phyloP scores from a whole-genome alignment of 805 yeast species.

The Teunomyces aglyptinius region DNA sequence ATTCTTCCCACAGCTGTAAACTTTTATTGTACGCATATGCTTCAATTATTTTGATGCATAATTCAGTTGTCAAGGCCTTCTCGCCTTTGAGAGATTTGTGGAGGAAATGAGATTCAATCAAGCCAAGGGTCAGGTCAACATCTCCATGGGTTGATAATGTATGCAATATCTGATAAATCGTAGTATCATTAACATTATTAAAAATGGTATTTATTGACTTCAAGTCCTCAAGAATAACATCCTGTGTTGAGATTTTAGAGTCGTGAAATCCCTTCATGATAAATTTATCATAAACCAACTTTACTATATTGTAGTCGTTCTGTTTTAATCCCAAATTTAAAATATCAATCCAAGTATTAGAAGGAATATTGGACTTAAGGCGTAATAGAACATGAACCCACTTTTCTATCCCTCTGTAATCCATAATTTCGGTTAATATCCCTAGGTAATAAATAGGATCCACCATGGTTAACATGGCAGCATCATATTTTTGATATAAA shows the following conservation, averaged over 20 bases:
- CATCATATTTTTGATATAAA: neutral
- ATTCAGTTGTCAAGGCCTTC: slow-evolving; percentile 30
- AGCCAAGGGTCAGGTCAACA: slow-evolving; percentile 28
- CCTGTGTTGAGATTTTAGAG: slow-evolving; percentile 20
- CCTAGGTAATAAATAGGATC: neutral
- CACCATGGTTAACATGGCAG: neutral
- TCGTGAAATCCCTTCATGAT: slow-evolving; percentile 29
- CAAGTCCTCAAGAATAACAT: slow-evolving; percentile 18
- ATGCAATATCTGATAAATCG: slow-evolving; percentile 27
- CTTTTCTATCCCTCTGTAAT: slow-evolving; percentile 20
- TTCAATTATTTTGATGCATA: slow-evolving; percentile 31
- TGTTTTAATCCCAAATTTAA: slow-evolving; percentile 22
- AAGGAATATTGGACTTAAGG: slow-evolving; percentile 3
- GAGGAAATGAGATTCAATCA: slow-evolving; percentile 37
- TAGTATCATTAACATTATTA: slow-evolving; percentile 19
- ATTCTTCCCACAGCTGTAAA: slow-evolving; percentile 8
- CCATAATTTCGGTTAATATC: slow-evolving; percentile 12
- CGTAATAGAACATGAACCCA: slow-evolving; percentile 9
- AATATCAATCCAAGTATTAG: slow-evolving; percentile 19
- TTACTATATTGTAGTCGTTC: slow-evolving; percentile 28
- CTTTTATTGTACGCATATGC: slow-evolving; percentile 30
- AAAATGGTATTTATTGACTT: slow-evolving; percentile 10
- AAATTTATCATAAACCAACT: slow-evolving; percentile 24
- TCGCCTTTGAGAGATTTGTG: slow-evolving; percentile 33
- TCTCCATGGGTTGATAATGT: slow-evolving; percentile 37